Percentiles rank a stretch among this genome's conserved stretches.
Conservation (phyloP, 805 yeast genomes). For the Yarrowia porcina region DNA sequence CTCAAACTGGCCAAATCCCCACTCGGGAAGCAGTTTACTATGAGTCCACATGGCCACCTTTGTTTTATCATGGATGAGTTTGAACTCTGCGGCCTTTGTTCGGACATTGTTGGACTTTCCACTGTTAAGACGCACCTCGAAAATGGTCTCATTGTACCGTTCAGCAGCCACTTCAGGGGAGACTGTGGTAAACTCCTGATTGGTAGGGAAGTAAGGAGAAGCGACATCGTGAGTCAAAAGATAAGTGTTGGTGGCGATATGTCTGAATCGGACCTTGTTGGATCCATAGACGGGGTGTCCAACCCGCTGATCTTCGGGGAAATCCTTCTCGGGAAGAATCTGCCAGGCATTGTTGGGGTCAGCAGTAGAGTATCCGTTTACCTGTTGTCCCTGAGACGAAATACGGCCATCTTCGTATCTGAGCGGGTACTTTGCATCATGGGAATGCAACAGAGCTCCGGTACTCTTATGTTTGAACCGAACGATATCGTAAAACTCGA, state of each 20-base stretch:
- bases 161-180: slow-evolving; percentile 56
- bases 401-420: slow-evolving; percentile 96
- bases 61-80: slow-evolving; percentile 77
- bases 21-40: slow-evolving; percentile 82
- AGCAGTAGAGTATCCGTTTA: slow-evolving; percentile 59
- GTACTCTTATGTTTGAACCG: slow-evolving; percentile 81
- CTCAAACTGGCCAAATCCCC: slow-evolving; percentile 92
- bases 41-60: slow-evolving; percentile 95
- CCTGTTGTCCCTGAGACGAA: slow-evolving; percentile 92
- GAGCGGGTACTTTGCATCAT: slow-evolving; percentile 68
- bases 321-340: slow-evolving; percentile 60
- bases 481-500: slow-evolving; percentile 71
- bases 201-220: slow-evolving; percentile 86
- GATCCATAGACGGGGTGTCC: slow-evolving; percentile 59
- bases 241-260: slow-evolving; percentile 73
- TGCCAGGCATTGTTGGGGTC: slow-evolving; percentile 79
- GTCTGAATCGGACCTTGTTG: slow-evolving; percentile 75
- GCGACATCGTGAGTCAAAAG: slow-evolving; percentile 93
- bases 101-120: slow-evolving; percentile 54
- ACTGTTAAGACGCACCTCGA: slow-evolving; percentile 62
- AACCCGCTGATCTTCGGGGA: slow-evolving; percentile 41
- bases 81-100: slow-evolving; percentile 67
- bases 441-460: slow-evolving; percentile 79
- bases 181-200: slow-evolving; percentile 86
- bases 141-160: slow-evolving; percentile 67